Percentiles rank a stretch among this genome's conserved stretches.
Conservation (phyloP, 148 eudicot species). For the Camellia lanceoleosa region DNA sequence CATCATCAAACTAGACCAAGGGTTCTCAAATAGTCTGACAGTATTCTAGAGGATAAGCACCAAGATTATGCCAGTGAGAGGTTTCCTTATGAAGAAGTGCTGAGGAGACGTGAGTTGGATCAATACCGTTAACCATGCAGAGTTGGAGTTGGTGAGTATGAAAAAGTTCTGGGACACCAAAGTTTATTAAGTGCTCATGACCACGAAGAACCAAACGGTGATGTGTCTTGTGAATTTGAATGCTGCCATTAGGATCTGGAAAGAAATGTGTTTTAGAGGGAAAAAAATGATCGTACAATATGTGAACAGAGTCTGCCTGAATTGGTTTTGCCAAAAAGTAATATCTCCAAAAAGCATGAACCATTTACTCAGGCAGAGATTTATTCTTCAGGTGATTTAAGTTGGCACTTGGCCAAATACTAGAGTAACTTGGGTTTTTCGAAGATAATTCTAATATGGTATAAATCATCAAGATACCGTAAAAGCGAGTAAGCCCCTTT, state of each 20-base stretch:
- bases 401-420: not conserved
- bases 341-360: not conserved
- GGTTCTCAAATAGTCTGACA: not conserved
- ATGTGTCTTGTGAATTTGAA: too few relatives aligned
- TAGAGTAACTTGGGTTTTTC: not conserved
- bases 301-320: not conserved
- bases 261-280: too few relatives aligned
- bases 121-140: too few relatives aligned
- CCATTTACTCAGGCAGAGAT: not conserved
- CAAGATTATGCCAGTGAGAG: not conserved
- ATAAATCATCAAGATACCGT: not conserved
- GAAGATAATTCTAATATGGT: not conserved
- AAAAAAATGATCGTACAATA: not conserved
- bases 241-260: too few relatives aligned
- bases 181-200: not conserved
- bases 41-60: not conserved
- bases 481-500: not conserved
- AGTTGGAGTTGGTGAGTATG: not conserved
- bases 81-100: not conserved
- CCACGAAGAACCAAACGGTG: not conserved
- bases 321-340: not conserved
- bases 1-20: not conserved
- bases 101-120: not conserved
- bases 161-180: not conserved
- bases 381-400: not conserved